Evolutionary conservation across 768 basidiomycete species (phyloP), one percentile per base, ranked within the genome.

Genomic region (Mycena chlorophos): DNA sequence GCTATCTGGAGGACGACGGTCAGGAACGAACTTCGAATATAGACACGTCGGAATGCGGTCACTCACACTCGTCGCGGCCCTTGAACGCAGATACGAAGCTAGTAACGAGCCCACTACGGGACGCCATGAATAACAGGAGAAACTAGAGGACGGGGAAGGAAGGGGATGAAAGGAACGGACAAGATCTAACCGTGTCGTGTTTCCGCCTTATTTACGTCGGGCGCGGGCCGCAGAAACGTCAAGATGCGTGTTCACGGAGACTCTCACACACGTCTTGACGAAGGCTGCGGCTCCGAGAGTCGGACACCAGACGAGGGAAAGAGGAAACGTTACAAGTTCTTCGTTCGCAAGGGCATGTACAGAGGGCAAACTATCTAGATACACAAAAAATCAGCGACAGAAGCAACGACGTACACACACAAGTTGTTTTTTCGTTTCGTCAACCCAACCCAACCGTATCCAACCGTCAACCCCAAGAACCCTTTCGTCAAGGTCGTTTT

Each of bases 1-100:
- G 22, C 71, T 72, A 63, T 83, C 82, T 82, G 57, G 12, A 50
- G 17, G 45, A 5, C 12, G 13, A 12, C 23, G 20, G 12, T 26
- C 20, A 19, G 14, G 12, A 46, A 42, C 27, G 40, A 26, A 43
- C n/a, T n/a, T n/a, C n/a, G n/a, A n/a, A n/a, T n/a, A n/a, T n/a
- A n/a, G n/a, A n/a, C n/a, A n/a, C n/a, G n/a, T n/a, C n/a, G n/a
- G n/a, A n/a, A n/a, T n/a, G n/a, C n/a, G n/a, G n/a, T n/a, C n/a
- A 71, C 76, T 56, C 60, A 79, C 81, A 82, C 43, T 78, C 71
- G 50, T 81, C 77, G 63, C 66, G 75, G 34, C 71, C 62, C 61
- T 78, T 79, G 43, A 83, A 69, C 25, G 75, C 72, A 17, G 74
- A 65, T 76, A 79, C 79, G 6, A 75, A 73, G 20, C 60, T 71